These are phyloP conservation scores for Raffaelea ambrosiae DNA, from an alignment of 2,329 filamentous ascomycete species.

Conservation along the genomic window DNA sequence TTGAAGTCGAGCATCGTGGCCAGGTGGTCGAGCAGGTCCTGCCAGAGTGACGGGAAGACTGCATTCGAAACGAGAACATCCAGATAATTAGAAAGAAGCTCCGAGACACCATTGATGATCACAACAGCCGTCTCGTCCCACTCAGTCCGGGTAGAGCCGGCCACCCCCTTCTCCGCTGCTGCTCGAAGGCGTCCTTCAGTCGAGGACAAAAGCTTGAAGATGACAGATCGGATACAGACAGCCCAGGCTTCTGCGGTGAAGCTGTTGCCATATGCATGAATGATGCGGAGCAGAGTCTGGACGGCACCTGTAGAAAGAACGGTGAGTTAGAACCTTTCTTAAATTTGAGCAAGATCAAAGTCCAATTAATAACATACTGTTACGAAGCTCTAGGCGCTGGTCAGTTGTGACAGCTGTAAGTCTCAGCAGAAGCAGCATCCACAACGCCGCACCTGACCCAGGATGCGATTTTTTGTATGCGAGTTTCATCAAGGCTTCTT, in stretches of 20 bases:
- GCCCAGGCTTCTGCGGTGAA: conserved; percentile 74
- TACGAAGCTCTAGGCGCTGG: conserved; percentile 65
- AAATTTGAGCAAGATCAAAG: conserved; percentile 1
- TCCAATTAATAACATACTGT: conserved; percentile 42
- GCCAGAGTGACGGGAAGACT: conserved; percentile 67
- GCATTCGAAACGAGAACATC: conserved; percentile 58
- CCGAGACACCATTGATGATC: conserved; percentile 63
- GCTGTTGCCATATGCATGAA: conserved; percentile 81
- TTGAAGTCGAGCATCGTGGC: conserved; percentile 53
- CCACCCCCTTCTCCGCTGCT: conserved; percentile 25
- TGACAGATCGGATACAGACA: conserved; percentile 69
- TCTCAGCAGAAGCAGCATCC: conserved; percentile 67
- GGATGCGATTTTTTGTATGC: conserved; percentile 51
- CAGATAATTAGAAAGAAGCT: conserved; percentile 68
- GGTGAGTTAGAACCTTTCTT: conserved; percentile 20
- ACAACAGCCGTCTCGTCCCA: conserved; percentile 71
- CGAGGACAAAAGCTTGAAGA: conserved; percentile 68
- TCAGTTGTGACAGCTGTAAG: conserved; percentile 65
- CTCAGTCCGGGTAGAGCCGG: conserved; percentile 39
- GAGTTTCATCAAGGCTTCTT: conserved; percentile 46
- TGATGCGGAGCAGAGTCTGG: conserved; percentile 82
- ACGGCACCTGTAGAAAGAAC: conserved; percentile 51
- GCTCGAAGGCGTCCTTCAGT: conserved; percentile 50
- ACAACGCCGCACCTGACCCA: conserved; percentile 62
- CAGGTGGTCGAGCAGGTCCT: conserved; percentile 62